A percentile compares a stretch with the other conserved stretches of the same genome.
These are phyloP conservation scores for Cryptococcus sp. DNA, from an alignment of 1,284 basidiomycete species.

Conservation along the genomic window DNA sequence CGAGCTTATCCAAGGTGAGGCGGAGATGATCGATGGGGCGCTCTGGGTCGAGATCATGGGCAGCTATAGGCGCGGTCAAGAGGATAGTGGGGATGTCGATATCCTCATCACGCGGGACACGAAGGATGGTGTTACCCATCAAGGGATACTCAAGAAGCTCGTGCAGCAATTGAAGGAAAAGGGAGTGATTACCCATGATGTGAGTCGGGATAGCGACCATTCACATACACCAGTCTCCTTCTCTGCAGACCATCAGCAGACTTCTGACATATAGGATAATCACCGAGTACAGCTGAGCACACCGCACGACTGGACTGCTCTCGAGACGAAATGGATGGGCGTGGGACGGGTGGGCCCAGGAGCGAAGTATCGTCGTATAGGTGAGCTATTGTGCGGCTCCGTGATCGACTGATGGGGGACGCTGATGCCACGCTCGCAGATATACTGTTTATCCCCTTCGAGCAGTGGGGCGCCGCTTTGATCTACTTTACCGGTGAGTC, in stretches of 20 bases:
- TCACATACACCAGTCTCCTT: not conserved
- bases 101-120: constrained; percentile 76
- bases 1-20: constrained; percentile 67
- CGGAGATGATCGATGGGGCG: constrained; percentile 67
- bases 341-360: constrained; percentile 60
- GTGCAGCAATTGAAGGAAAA: constrained; percentile 61
- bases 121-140: constrained; percentile 70
- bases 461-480: constrained; percentile 74
- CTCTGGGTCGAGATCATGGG: constrained; percentile 85
- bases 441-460: constrained; percentile 75
- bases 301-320: constrained; percentile 65
- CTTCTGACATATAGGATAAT: not conserved
- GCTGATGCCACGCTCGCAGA: constrained; percentile 47
- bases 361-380: constrained; percentile 69
- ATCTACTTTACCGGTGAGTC: constrained; percentile 79
- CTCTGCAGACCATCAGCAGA: not conserved
- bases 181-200: constrained; percentile 72
- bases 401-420: not conserved
- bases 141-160: constrained; percentile 60
- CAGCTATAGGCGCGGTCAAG: constrained; percentile 76
- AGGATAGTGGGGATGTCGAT: constrained; percentile 84
- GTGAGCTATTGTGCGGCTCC: constrained; percentile 49
- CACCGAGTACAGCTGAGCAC: constrained; percentile 29
- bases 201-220: constrained; percentile 45
- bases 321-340: constrained; percentile 78